Evolutionary conservation across 2,329 filamentous ascomycete species (phyloP).

Genomic region (Calonectria pauciramosa): DNA sequence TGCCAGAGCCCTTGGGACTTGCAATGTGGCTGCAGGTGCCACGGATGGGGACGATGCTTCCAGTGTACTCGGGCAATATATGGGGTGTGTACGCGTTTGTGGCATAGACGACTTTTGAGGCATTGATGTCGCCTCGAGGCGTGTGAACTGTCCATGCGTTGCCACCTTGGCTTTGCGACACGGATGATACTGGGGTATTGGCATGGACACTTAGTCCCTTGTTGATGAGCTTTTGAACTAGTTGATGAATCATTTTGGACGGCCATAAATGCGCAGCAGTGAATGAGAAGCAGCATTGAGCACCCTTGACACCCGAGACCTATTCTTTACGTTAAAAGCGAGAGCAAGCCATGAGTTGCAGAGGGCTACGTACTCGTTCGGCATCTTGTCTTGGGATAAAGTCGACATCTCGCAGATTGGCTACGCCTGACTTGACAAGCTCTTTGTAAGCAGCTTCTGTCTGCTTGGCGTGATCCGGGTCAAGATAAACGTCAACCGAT

Average conservation of each 20-base stretch:
- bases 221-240: conserved; percentile 24
- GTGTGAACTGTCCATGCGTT: conserved; percentile 17
- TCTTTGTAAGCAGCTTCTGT: conserved; percentile 18
- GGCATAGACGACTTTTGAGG: conserved; percentile 71
- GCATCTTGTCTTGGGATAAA: conserved; percentile 21
- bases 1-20: conserved; percentile 33
- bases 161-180: conserved; percentile 10
- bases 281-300: conserved; percentile 34
- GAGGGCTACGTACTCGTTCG: conserved; percentile 16
- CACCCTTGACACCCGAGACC: conserved; percentile 29
- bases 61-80: conserved; percentile 69
- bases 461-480: conserved; percentile 33
- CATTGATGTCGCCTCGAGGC: conserved; percentile 59
- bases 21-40: conserved; percentile 56
- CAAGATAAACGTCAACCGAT: conserved; percentile 55
- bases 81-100: conserved; percentile 78
- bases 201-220: conserved; percentile 28
- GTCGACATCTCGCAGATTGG: conserved; percentile 14
- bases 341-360: neutral
- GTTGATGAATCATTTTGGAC: conserved; percentile 27
- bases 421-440: neutral
- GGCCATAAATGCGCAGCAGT: conserved; percentile 38
- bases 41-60: conserved; percentile 73
- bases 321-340: neutral
- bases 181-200: conserved; percentile 29